Evolutionary conservation across 495 filamentous ascomycete genomes (phyloP), one percentile per base, ranked within the genome.

Genomic region (Rusavskia elegans): DNA sequence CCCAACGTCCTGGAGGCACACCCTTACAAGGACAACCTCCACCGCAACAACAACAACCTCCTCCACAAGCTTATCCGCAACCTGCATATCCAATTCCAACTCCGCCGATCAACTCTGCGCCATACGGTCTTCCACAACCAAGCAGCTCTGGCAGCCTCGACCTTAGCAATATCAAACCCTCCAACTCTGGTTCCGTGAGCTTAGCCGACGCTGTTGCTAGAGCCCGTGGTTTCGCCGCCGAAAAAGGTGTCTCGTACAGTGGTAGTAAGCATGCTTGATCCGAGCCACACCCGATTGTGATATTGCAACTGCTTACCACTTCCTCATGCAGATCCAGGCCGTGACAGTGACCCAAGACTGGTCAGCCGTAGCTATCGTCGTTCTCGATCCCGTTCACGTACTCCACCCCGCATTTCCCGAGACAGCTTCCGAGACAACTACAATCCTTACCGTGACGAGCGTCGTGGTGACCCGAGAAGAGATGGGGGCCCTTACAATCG

Each of bases 371-470:
- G 59, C 19, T 84, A 80, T 61, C 63, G 62, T 37, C 71, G 72
- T 48, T 80, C 79, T 37, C 80, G 82, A 21, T 82, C 82, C 10
- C 74, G 85, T 46, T 87, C 85, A 40, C 79, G 82, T 23, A 82
- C 83, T 50, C 82, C 83, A 10, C 73, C 67, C 35, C 63, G 69
- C 29, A 59, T 64, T 20, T 61, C 63, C 32, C 73, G 71, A 48
- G 70, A 84, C 48, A 66, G 73, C 10, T 87, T 76, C 63, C 78
- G 82, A 60, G 84, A 87, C 62, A 81, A 77, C 60, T 72, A 76
- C 61, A 85, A 85, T 52, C 81, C 84, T 5, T 88, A 87, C 61
- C 74, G 82, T 53, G 84, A 87, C 53, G 86, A 90, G 60, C 77
- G 85, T 48, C 76, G 85, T 53, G 77, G 76, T 54, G 78, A 81